These are phyloP conservation scores for Massariosphaeria phaeospora DNA, from an alignment of 495 filamentous ascomycete genomes.

Conservation along the genomic window DNA sequence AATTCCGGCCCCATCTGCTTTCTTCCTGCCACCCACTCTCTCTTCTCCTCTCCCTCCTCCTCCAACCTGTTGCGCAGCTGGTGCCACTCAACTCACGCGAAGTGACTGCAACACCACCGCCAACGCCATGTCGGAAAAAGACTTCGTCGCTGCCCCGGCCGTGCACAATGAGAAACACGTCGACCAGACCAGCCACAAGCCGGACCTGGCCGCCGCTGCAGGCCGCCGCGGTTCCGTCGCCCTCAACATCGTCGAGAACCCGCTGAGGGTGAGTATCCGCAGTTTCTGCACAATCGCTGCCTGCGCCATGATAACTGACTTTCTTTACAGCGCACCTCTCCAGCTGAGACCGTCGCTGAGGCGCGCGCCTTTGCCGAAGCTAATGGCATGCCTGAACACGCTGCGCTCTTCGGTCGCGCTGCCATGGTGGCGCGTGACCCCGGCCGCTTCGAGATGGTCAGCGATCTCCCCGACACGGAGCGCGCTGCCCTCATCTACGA, in stretches of 20 bases:
- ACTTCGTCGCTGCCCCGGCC: background rate
- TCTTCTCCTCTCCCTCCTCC: no score
- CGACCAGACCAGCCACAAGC: background rate
- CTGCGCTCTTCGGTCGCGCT: conserved; percentile 43
- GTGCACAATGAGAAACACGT: background rate
- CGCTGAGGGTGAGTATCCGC: conserved; percentile 41
- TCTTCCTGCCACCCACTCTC: no score
- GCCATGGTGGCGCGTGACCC: conserved; percentile 52
- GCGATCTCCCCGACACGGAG: conserved; percentile 47
- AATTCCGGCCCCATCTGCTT: no score
- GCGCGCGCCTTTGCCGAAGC: conserved; percentile 42
- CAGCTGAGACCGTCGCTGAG: conserved; percentile 38
- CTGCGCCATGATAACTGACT: background rate
- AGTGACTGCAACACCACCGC: no score
- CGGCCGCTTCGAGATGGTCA: conserved; percentile 39
- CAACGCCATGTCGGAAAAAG: background rate
- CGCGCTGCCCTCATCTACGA: conserved; percentile 42
- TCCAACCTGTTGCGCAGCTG: no score
- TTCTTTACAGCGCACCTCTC: conserved; percentile 37
- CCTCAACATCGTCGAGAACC: conserved; percentile 46
- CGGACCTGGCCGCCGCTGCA: background rate
- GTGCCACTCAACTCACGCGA: no score
- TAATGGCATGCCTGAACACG: conserved; percentile 43
- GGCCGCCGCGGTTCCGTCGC: conserved; percentile 32
- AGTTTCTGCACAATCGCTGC: background rate